Base-by-base conservation (phyloP, 306 rosid genomes). In the Myrica gale region DNA sequence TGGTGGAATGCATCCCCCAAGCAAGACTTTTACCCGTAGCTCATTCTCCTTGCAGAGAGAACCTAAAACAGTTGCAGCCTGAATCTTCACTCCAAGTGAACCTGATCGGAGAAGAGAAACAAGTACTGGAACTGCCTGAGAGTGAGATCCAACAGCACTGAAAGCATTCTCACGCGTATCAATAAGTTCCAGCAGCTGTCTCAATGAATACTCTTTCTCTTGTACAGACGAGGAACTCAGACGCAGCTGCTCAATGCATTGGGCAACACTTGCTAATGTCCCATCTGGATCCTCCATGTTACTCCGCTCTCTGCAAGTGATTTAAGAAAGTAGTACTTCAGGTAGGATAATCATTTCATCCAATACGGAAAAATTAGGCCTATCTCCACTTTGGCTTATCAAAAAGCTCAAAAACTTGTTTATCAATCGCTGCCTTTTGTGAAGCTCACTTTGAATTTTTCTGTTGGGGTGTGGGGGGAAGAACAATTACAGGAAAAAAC, bases 251-350 rank as follows among this genome's bases (percentile, higher is more conserved):
- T 96, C 98, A 76, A 96, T 96, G 85, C 99, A 92, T 81, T 96
- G 99, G 66, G 99, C 99, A 84, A 96, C 99, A 85, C 96, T 96
- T 78, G 99, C 98, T 76, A 96, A 86, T 45, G 97, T 92, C 78
- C 99, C 99, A 85, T 96, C 98, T 71, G 98, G 92, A 87, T 96
- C 99, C 89, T 96, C 99, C 99, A 96, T 92, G 84, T 88, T 85
- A 82, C 73, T 82, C 32, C 96, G 99, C 9, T 96, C 99, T 81
- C 99, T 96, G 90, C 81, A 82, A 77, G 62, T 78, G 73, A 79
- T 76, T 52, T 60, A 76, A 85, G 42, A 73, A 83, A 48, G 62
- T 70, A 82, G 37, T 2, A 76, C 47, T 62, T 75, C 5, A 75
- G 71, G 11, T 23, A 26, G 58, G 17, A 80, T 66, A 32, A 43